These are phyloP conservation scores for Carex littledalei DNA, from an alignment of 176 grass and related monocot species.

Conservation along the genomic window DNA sequence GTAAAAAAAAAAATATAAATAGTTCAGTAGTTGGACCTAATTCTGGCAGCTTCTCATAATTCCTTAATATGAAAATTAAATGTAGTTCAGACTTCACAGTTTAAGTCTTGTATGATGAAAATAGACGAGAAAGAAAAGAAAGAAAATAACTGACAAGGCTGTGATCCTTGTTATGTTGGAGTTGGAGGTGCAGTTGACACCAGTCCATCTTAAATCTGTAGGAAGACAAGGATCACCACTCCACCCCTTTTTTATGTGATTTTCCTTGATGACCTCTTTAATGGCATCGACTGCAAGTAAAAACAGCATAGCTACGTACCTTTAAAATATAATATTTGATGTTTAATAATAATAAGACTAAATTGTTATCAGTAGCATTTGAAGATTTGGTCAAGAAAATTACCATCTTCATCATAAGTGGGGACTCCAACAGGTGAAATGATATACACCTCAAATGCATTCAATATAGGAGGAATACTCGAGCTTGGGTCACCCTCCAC, in stretches of 20 bases:
- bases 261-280: not conserved
- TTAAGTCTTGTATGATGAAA: not conserved
- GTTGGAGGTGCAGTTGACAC: not conserved
- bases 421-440: not conserved
- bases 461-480: slow-evolving; percentile 24
- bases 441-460: slow-evolving; percentile 32
- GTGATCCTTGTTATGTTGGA: not conserved
- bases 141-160: not conserved
- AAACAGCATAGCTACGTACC: not conserved
- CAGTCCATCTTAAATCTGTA: not conserved
- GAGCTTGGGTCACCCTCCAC: not conserved
- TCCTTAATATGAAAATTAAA: not conserved
- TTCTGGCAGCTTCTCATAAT: not conserved
- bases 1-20: not conserved
- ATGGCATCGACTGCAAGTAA: slow-evolving; percentile 24
- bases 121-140: too few species aligned
- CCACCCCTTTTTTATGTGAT: not conserved
- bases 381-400: not conserved
- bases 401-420: not conserved
- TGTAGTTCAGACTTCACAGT: too few species aligned
- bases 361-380: too few species aligned
- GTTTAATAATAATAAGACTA: too few species aligned
- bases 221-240: slow-evolving; percentile 10
- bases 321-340: not conserved
- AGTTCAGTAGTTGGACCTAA: not conserved